Conservation (phyloP, 2,329 filamentous ascomycete species). For the Seiridium unicorne region DNA sequence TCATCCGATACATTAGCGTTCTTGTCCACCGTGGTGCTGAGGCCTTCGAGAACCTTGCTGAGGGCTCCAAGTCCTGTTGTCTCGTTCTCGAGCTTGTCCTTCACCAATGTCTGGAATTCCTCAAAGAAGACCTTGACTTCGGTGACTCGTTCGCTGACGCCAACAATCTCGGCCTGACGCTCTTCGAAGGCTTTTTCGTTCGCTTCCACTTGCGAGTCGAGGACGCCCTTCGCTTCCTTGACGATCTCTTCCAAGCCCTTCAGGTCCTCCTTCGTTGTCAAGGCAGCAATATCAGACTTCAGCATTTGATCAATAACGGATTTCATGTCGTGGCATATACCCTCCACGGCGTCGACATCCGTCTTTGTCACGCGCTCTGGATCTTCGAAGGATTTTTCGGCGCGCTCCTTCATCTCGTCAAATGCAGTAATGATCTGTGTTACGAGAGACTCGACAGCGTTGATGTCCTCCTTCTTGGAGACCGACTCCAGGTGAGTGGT, state of each 20-base stretch:
- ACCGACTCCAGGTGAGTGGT: constrained; percentile 66
- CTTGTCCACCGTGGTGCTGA: constrained; percentile 61
- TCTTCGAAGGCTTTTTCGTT: constrained; percentile 80
- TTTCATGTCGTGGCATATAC: constrained; percentile 84
- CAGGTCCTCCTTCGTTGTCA: constrained; percentile 66
- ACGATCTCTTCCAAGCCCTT: constrained; percentile 68
- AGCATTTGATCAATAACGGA: constrained; percentile 71
- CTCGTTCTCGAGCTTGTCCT: constrained; percentile 74
- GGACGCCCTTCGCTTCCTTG: constrained; percentile 68
- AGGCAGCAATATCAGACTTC: constrained; percentile 64
- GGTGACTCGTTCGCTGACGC: constrained; percentile 72
- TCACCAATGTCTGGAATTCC: constrained; percentile 74
- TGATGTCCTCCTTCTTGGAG: constrained; percentile 76
- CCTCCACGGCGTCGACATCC: constrained; percentile 78
- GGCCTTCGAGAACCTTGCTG: constrained; percentile 65
- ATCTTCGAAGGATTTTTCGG: constrained; percentile 52
- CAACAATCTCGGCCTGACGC: constrained; percentile 78
- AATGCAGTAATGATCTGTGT: constrained; percentile 73
- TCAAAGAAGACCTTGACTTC: constrained; percentile 77
- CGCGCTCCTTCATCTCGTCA: constrained; percentile 67
- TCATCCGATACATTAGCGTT: constrained; percentile 60
- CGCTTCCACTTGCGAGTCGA: constrained; percentile 67
- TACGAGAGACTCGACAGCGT: constrained; percentile 72
- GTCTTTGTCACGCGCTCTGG: constrained; percentile 73
- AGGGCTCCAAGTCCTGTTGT: constrained; percentile 70